Evolutionary conservation across 345 rosid species (phyloP), one percentile per base, ranked within the genome.

Genomic region (Cochlearia excelsa): DNA sequence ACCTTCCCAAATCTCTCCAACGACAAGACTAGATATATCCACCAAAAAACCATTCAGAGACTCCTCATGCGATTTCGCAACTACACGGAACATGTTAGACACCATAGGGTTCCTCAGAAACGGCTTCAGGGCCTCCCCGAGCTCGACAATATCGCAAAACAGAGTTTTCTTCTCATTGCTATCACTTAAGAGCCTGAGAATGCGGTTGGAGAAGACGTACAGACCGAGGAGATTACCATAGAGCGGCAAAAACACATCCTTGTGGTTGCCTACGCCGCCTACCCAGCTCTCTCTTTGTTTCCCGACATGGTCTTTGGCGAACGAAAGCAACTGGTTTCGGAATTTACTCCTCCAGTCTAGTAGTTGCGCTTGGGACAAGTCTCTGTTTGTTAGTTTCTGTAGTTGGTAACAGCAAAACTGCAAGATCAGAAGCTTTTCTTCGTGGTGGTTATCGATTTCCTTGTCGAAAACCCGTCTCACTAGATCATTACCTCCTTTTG

Each of bases 401-500:
- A 86, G 58, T 68, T 88, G 87, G 67, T 61, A 67, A 54, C 96
- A 92, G 65, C 93, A 88, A 4, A 81, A 69, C 73, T 86, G 98
- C 69, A 83, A 65, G 71, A 88, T 79, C 65, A 88, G 66, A 52
- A 88, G 83, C 81, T 86, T 92, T 72, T 92, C 98, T 74, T 92
- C 93, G 4, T 88, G 95, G 63, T 86, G 96, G 61, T 92, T 92
- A 70, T 92, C 95, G 3, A 88, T 83, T 68, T 92, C 98, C 78
- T 83, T 92, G 83, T 92, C 98, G 37, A 92, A 92, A 61, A 92
- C 96, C 61, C 75, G 82, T 65, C 95, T 80, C 68, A 92, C 91
- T 34, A 88, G 74, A 76, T 92, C 93, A 52, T 77, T 78, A 34
- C 77, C 66, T 37, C 65, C 69, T 40, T 57, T 65, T 51, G 69